These are phyloP conservation scores for Leishmania guyanensis DNA, from an alignment of 208 protist genomes.

Conservation along the genomic window DNA sequence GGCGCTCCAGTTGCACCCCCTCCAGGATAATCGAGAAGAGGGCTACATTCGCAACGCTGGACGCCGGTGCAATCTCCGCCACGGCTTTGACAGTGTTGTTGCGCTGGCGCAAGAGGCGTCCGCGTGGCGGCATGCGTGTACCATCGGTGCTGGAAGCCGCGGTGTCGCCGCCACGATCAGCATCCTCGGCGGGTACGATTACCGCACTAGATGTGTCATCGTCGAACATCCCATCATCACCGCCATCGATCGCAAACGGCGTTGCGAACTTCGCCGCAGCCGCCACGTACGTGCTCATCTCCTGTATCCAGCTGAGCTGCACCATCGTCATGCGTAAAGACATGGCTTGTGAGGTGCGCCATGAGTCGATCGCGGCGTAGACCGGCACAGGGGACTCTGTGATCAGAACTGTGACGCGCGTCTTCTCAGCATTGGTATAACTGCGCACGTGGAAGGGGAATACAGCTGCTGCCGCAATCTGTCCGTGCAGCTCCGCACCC, in stretches of 20 bases:
- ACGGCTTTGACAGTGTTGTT: background rate
- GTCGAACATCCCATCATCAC: background rate
- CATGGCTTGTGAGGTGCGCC: constrained; percentile 42
- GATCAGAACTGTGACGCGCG: constrained; percentile 60
- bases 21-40: constrained; percentile 57
- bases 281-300: constrained; percentile 18
- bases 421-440: constrained; percentile 65
- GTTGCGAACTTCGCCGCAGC: background rate
- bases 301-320: constrained; percentile 45
- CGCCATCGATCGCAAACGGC: constrained; percentile 6
- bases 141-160: background rate
- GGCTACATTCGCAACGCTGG: constrained; percentile 3
- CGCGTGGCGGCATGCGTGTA: background rate
- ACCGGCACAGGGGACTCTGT: constrained; percentile 49
- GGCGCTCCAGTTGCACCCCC: constrained; percentile 47
- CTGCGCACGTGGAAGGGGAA: constrained; percentile 60
- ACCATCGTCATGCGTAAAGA: constrained; percentile 49
- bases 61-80: background rate
- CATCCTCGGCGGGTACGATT: background rate
- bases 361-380: constrained; percentile 49
- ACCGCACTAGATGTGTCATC: background rate
- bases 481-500: constrained; percentile 8
- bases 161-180: background rate
- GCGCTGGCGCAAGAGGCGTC: background rate
- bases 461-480: background rate